These are phyloP conservation scores for Lachancea thermotolerans DNA, from an alignment of 805 yeast species.

Conservation along the genomic window DNA sequence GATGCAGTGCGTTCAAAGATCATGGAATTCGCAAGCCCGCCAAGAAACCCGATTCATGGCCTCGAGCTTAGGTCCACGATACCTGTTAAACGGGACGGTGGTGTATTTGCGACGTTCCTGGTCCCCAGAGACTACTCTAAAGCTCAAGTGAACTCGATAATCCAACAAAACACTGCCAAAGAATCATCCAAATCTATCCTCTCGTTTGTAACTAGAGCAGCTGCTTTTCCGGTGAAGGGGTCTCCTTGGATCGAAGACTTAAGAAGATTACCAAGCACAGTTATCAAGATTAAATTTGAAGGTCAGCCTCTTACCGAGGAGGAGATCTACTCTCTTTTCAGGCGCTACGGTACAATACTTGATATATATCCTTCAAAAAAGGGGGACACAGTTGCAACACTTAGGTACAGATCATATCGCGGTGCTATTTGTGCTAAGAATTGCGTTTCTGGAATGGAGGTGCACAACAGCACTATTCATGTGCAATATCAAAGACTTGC, in stretches of 20 bases:
- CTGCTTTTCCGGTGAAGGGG: conserved; percentile 75
- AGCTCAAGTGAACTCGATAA: conserved; percentile 45
- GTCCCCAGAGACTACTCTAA: conserved; percentile 48
- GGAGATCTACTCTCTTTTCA: conserved; percentile 66
- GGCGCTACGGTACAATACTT: conserved; percentile 79
- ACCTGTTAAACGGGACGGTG: conserved; percentile 80
- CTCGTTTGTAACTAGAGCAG: conserved; percentile 43
- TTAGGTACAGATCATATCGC: conserved; percentile 49
- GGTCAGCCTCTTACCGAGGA: conserved; percentile 77
- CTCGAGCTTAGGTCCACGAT: conserved; percentile 52
- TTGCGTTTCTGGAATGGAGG: conserved; percentile 74
- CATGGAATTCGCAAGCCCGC: conserved; percentile 35
- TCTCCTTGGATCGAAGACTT: conserved; percentile 95
- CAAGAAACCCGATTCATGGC: conserved; percentile 32
- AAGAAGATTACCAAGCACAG: conserved; percentile 62
- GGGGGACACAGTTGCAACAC: conserved; percentile 43
- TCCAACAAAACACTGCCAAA: conserved; percentile 41
- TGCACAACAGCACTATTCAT: conserved; percentile 63
- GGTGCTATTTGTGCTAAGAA: conserved; percentile 83
- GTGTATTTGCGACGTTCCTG: conserved; percentile 77
- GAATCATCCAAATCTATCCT: conserved; percentile 34
- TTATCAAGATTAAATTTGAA: conserved; percentile 61
- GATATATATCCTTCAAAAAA: conserved; percentile 59
- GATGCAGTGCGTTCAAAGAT: conserved; percentile 38
- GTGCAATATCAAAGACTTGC: conserved; percentile 60